Base-by-base conservation (phyloP, 2,329 filamentous ascomycete genomes). In the Fusarium illudens region DNA sequence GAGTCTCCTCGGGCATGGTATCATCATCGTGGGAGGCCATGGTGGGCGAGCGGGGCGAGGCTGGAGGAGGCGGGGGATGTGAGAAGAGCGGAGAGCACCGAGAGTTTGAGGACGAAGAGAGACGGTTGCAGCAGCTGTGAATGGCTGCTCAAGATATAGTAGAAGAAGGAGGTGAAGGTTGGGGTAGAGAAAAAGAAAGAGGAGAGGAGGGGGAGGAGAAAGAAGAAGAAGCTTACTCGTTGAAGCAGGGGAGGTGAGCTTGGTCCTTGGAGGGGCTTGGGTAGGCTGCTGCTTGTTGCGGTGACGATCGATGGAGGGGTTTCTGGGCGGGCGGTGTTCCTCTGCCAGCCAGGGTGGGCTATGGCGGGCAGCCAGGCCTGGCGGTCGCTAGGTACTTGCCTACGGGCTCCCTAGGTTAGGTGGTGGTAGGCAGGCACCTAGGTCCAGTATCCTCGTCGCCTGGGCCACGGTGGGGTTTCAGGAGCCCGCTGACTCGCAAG, bases 1-100 rank as follows among this genome's bases (percentile, higher is more conserved):
- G 90, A 71, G 94, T 97, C 83, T 91, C 87, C 84, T 96, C 92
- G 69, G 93, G 91, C 80, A 92, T 85, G 72, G 95, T 89, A 76
- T 98, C 95, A 66, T 97, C 93, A 70, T 90, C 84, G 77, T 87
- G 84, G 74, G 89, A 86, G 72, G 89, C 85, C 90, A 93, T 93
- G 75, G 74, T 85, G 80, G 72, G 52, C 57, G 50, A 62, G 57
- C 66, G 65, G 48, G 57, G 60, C 49, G 62, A 59, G 49, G 56
- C 50, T 58, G 50, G 52, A 52, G 58, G 64, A 61, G 57, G 67
- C 62, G 66, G 68, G 49, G 60, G 61, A 64, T 53, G 58, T 15
- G 36, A 62, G 52, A 68, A 64, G 60, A 19, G 46, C 46, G 34
- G 33, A 53, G 58, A 62, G 50, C 12, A 54, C 54, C 34, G 48